Conservation (phyloP, 2,329 filamentous ascomycete genomes). For the Chrysoporthe cubensis region DNA sequence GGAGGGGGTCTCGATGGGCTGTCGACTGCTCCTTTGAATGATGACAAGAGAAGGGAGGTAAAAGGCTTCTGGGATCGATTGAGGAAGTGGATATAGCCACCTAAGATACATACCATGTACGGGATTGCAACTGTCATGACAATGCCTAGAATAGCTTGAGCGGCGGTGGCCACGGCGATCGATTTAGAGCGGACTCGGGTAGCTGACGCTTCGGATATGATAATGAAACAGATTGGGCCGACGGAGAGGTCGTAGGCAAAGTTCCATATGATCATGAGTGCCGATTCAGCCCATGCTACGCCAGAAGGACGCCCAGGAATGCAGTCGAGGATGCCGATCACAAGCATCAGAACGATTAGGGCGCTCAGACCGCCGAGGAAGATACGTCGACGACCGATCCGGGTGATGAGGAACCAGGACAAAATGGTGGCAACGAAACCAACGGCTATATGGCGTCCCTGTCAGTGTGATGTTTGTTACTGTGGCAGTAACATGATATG, state of each 20-base stretch:
- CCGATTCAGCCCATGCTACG: constrained; percentile 52
- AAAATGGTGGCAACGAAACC: constrained; percentile 57
- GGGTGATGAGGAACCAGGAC: constrained; percentile 55
- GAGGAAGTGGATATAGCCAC: too few relatives aligned
- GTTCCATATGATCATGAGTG: constrained; percentile 55
- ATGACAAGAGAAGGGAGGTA: not conserved
- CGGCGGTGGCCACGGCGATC: constrained; percentile 48
- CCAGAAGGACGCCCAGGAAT: constrained; percentile 45
- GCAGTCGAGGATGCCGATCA: constrained; percentile 52
- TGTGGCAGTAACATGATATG: not conserved
- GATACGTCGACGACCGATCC: constrained; percentile 56
- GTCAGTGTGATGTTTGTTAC: constrained; percentile 17
- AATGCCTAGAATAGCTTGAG: constrained; percentile 46
- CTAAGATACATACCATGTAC: constrained; percentile 38
- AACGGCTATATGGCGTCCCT: constrained; percentile 39
- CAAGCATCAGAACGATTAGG: constrained; percentile 49
- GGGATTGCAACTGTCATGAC: constrained; percentile 49
- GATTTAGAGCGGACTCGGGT: constrained; percentile 50
- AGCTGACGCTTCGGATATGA: constrained; percentile 56
- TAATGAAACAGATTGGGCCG: constrained; percentile 54
- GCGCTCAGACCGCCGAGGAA: constrained; percentile 51
- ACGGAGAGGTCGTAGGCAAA: constrained; percentile 57
- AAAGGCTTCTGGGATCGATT: too few relatives aligned
- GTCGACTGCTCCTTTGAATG: too few relatives aligned
- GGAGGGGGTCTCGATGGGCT: too few relatives aligned